Conservation (phyloP, 768 basidiomycete genomes). For the Hygrophorus pudorinus region DNA sequence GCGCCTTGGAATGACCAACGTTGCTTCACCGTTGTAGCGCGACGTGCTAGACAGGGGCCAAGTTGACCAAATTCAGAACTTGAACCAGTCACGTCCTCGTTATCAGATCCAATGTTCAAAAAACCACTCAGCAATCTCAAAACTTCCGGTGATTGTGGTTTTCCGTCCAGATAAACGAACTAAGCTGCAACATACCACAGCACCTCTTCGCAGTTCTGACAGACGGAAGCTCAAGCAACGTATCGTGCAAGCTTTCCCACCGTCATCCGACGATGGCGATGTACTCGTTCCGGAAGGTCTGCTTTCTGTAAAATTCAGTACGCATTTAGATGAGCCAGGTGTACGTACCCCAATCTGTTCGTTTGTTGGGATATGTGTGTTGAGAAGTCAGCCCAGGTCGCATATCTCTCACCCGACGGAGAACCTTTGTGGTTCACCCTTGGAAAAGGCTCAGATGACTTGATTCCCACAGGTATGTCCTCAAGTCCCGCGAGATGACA, state of each 20-base stretch:
- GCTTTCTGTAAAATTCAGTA: constrained; percentile 54
- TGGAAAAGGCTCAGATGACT: constrained; percentile 55
- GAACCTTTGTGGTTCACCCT: constrained; percentile 74
- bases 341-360: constrained; percentile 27
- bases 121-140: constrained; percentile 61
- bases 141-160: constrained; percentile 31
- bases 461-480: constrained; percentile 48
- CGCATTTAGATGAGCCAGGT: constrained; percentile 54
- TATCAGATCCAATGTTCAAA: constrained; percentile 78
- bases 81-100: no score
- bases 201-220: constrained; percentile 66
- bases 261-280: constrained; percentile 43
- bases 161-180: background rate
- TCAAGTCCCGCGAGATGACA: background rate
- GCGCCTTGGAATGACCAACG: no score
- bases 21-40: no score
- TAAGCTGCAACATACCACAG: constrained; percentile 14
- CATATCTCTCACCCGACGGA: constrained; percentile 53
- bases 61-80: no score
- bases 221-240: constrained; percentile 61
- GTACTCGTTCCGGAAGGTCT: constrained; percentile 67
- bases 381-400: constrained; percentile 30
- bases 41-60: no score
- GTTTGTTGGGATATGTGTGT: background rate
- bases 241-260: constrained; percentile 23